These are phyloP conservation scores for Cladobotryum mycophilum DNA, from an alignment of 2,329 filamentous ascomycete genomes.

Conservation along the genomic window DNA sequence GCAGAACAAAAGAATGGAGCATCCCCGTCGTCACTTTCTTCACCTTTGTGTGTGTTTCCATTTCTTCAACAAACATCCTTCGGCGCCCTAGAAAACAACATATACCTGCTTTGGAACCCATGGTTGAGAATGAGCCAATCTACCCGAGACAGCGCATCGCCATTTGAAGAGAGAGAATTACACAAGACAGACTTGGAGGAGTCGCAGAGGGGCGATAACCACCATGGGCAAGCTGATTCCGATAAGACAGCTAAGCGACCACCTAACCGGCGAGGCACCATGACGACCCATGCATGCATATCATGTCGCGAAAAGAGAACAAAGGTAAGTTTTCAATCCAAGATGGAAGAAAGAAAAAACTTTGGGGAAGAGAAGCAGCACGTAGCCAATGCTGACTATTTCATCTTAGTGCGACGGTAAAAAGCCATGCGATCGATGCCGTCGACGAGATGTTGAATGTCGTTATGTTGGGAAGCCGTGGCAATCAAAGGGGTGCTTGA, in stretches of 20 bases:
- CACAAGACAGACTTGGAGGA: neutral
- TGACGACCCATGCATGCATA: conserved; percentile 1
- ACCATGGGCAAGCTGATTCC: neutral
- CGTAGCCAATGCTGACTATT: neutral
- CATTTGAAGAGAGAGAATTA: neutral
- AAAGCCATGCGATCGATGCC: neutral
- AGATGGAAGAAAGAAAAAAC: too few species aligned
- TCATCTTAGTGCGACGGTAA: neutral
- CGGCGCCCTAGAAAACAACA: too few species aligned
- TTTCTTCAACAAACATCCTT: too few species aligned
- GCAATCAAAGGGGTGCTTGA: neutral
- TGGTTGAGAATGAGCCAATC: neutral
- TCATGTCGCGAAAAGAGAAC: conserved; percentile 2
- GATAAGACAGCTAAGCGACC: neutral
- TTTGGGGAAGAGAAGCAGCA: too few species aligned
- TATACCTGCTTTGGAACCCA: too few species aligned
- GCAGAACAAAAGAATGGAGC: too few species aligned
- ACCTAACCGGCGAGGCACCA: neutral
- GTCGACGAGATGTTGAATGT: neutral
- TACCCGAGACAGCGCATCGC: neutral
- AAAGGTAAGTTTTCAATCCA: neutral
- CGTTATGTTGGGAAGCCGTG: neutral
- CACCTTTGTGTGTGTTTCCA: too few species aligned
- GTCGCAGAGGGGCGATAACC: neutral
- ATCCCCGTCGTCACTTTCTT: too few species aligned